Conservation (phyloP, 164 flowering plant genomes). For the Berberis thunbergii region DNA sequence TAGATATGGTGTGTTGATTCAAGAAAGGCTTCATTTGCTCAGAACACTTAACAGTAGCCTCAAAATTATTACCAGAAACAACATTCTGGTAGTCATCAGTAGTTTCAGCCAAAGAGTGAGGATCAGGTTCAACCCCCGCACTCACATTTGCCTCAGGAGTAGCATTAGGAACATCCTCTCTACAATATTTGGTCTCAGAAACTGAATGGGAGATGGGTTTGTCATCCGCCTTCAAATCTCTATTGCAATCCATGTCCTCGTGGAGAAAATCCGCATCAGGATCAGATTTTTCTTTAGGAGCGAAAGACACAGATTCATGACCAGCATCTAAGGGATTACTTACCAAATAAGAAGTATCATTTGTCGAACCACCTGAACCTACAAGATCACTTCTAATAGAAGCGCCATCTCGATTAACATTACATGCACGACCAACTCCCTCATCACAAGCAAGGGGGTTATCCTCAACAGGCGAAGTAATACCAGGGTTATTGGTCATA, state of each 20-base stretch:
- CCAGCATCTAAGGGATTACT: not conserved
- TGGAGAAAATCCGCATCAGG: no score
- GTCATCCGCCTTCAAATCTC: not conserved
- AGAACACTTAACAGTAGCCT: not conserved
- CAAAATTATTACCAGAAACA: not conserved
- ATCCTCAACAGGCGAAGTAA: not conserved
- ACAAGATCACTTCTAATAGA: no score
- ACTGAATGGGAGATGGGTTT: not conserved
- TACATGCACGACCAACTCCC: not conserved
- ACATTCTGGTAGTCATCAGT: not conserved
- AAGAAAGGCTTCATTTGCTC: not conserved
- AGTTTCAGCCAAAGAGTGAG: conserved; percentile 3
- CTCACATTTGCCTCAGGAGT: conserved; percentile 12
- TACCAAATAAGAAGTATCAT: not conserved
- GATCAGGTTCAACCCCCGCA: conserved; percentile 3
- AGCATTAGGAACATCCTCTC: conserved; percentile 4
- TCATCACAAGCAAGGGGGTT: not conserved
- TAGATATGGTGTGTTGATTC: not conserved
- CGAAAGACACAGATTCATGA: no score
- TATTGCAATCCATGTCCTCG: not conserved
- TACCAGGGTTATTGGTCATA: no score
- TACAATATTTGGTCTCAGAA: not conserved
- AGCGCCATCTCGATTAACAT: not conserved
- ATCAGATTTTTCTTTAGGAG: no score
- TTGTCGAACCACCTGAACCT: no score